Base-by-base conservation (phyloP, 2,329 filamentous ascomycete species). In the Cordyceps cateniannulata region DNA sequence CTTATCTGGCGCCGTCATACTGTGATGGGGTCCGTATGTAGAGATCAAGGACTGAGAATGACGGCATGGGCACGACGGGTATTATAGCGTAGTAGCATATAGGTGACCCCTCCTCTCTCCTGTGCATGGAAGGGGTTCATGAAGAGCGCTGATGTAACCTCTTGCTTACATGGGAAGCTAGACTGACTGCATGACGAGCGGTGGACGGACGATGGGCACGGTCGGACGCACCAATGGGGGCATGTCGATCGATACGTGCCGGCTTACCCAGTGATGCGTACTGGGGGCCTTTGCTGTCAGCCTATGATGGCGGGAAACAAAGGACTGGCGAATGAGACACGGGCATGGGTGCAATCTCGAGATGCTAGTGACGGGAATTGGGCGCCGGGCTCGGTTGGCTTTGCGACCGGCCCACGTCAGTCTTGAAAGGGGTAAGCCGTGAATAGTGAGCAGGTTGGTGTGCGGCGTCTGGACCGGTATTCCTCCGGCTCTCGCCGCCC, bases 1-100 rank as follows among this genome's bases (percentile, higher is more conserved):
- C 64, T 66, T 69, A 53, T 64, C 35, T 18, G 32, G 35, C n/a
- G 47, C n/a, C 47, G 51, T 59, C 20, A 20, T 51, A 24, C 29
- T 20, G 16, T 49, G n/a, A 48, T 16, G 6, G 14, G 12, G 38
- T 9, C 2, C 5, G 16, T 20, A 29, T 20, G 25, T 24, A 49
- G 18, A 29, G 18, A n/a, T n/a, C 24, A 49, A 49, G 5, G 8
- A 29, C 29, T 32, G 29, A n/a, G n/a, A n/a, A 32, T 32, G 29
- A 32, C 5, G 12, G 29, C 29, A 40, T 2, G 29, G 14, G 38
- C 10, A 40, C 12, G 5, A n/a, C 12, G 18, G 4, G 3, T 44
- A 49, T 29, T 38, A 42, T n/a, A 42, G 50, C 22, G 32, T 24
- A 9, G n/a, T n/a, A 42, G 29, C 14, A 20, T 35, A 24, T 29